These are phyloP conservation scores for Solanum arcanum DNA, from an alignment of 257 asterid genomes.

Conservation along the genomic window DNA sequence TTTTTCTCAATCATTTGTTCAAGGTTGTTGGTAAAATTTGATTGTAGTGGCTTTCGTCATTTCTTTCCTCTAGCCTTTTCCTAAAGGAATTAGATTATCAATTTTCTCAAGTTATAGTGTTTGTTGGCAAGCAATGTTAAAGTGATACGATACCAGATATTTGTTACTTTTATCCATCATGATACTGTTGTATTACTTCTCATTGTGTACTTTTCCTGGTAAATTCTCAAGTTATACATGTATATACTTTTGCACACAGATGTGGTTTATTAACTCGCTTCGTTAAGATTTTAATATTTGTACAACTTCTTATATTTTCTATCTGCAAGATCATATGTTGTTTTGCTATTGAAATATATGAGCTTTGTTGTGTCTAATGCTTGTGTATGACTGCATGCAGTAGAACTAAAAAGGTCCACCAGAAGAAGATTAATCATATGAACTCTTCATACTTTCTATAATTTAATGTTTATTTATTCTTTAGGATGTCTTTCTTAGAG, in stretches of 20 bases:
- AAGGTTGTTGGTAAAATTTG: neutral
- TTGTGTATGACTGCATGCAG: neutral
- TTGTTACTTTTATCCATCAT: neutral
- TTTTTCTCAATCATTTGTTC: neutral
- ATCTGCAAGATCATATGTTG: neutral
- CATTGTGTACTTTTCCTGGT: neutral
- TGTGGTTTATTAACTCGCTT: neutral
- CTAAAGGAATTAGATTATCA: neutral
- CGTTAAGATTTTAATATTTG: neutral
- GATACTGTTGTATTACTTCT: neutral
- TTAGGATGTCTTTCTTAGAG: neutral
- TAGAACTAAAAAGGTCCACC: neutral
- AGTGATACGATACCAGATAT: too few species aligned
- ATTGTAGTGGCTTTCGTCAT: neutral
- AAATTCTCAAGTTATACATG: slow-evolving; percentile 11
- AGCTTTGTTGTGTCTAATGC: neutral
- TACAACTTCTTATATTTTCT: neutral
- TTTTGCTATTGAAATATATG: neutral
- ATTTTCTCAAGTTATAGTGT: neutral
- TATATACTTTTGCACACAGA: slow-evolving; percentile 10
- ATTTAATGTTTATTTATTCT: neutral
- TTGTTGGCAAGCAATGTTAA: neutral
- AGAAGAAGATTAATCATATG: too few species aligned
- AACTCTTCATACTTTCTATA: neutral
- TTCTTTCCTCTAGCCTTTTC: neutral